A percentile compares a stretch with the other conserved stretches of the same genome.
Evolutionary conservation across 805 yeast species (phyloP).

Genomic region (Saccharomycopsis fermentans): DNA sequence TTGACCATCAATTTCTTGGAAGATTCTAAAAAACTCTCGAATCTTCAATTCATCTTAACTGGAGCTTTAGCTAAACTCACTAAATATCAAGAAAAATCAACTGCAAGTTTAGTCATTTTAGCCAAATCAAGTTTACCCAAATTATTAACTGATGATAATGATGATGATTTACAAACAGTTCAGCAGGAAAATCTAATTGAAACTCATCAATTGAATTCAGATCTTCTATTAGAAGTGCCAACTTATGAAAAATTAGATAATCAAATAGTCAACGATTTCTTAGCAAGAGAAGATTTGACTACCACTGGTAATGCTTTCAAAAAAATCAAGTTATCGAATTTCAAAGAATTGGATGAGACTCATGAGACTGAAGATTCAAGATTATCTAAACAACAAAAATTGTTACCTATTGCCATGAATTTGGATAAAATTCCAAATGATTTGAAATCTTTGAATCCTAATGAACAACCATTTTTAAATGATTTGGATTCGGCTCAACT

Average conservation of each 20-base stretch:
- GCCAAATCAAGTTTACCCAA: conserved; percentile 41
- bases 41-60: conserved; percentile 56
- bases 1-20: conserved; percentile 44
- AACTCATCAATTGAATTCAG: conserved; percentile 58
- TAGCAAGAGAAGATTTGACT: conserved; percentile 22
- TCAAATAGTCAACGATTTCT: conserved; percentile 34
- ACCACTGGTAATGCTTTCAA: conserved; percentile 3
- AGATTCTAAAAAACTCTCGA: conserved; percentile 48
- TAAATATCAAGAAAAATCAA: conserved; percentile 62
- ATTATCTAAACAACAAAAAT: conserved; percentile 26
- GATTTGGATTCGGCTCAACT: conserved; percentile 69
- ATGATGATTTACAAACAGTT: conserved; percentile 13
- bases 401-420: conserved; percentile 54
- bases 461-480: conserved; percentile 63
- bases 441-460: conserved; percentile 58
- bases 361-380: conserved; percentile 14
- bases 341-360: conserved; percentile 27
- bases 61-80: conserved; percentile 88
- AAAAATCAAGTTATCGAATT: conserved; percentile 19
- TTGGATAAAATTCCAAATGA: conserved; percentile 53
- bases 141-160: conserved; percentile 24
- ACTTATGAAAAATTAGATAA: conserved; percentile 51
- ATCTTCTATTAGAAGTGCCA: conserved; percentile 67
- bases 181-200: conserved; percentile 25
- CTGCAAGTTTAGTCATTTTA: conserved; percentile 63